Base-by-base conservation (phyloP, 768 basidiomycete species). In the Heimioporus sp. region DNA sequence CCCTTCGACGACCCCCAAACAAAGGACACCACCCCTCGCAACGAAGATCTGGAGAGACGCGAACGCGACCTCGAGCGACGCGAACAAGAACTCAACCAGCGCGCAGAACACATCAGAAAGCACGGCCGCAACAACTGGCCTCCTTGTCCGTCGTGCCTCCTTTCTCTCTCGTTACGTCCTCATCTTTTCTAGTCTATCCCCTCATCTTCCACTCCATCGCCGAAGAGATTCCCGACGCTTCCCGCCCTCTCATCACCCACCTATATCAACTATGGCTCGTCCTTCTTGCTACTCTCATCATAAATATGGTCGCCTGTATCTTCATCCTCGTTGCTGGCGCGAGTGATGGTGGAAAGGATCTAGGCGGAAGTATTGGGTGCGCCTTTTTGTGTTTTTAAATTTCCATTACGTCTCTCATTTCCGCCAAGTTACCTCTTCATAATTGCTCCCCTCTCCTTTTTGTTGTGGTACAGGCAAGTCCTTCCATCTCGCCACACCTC, bases 121-220 rank as follows among this genome's bases (percentile, higher is more conserved):
- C 83, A 89, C 64, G 92, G 92, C 35, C 82, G 84, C 58, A 95
- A 90, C 67, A 99, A 99, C 72, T 99, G 90, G 86, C 96, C 96
- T 32, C 83, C 83, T 13, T 95, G 93, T 89, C 60, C 65, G 89
- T 76, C 36, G 43, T 10, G 45, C 11, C 46, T 42, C 43, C 46
- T 52, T 52, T 43, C 58, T 34, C 0, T 35, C 24, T 47, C 46
- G 36, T 56, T 47, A 61, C 52, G 51, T 53, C 46, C 57, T 62
- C 46, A 60, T 57, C 53, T 60, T 57, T 37, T 42, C 55, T 70
- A 96, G 93, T 93, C 76, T 94, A 85, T 66, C 96, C 96, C 43
- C 75, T 99, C 61, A 86, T 99, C 66, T 97, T 85, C 75, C 97
- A 99, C 72, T 88, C 92, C 51, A 96, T 98, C 64, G 66, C 77